Evolutionary conservation across 2,329 filamentous ascomycete species (phyloP).

Genomic region (Stemphylium vesicarium): DNA sequence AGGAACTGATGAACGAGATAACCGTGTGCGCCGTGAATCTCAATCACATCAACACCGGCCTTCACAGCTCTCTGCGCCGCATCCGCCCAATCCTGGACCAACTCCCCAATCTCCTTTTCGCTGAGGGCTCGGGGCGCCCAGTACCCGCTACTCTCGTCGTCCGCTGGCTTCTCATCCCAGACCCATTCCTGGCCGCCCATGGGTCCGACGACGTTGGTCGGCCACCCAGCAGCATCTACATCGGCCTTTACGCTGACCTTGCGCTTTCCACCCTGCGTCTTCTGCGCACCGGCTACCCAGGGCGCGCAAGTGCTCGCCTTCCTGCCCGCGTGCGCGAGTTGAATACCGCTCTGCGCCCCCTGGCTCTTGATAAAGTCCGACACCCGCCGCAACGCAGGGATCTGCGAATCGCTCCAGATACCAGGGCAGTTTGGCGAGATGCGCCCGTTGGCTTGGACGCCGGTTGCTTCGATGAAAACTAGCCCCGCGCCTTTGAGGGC

Average conservation of each 20-base stretch:
- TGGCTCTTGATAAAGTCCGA: constrained; percentile 47
- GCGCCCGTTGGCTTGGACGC: constrained; percentile 44
- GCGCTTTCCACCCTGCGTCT: constrained; percentile 25
- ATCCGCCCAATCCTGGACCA: constrained; percentile 49
- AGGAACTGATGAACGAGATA: constrained; percentile 54
- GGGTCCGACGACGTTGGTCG: constrained; percentile 43
- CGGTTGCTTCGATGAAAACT: constrained; percentile 48
- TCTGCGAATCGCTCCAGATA: constrained; percentile 47
- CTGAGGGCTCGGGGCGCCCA: constrained; percentile 48
- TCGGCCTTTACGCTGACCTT: constrained; percentile 39
- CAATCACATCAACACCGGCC: constrained; percentile 47
- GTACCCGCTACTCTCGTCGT: constrained; percentile 42
- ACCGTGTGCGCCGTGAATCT: constrained; percentile 55
- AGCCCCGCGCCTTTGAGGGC: constrained; percentile 47
- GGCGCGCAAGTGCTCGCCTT: constrained; percentile 44
- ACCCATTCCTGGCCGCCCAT: constrained; percentile 48
- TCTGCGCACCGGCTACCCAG: constrained; percentile 34
- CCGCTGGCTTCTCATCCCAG: constrained; percentile 47
- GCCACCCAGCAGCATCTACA: constrained; percentile 44
- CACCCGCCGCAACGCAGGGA: constrained; percentile 40
- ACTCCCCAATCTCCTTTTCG: constrained; percentile 47
- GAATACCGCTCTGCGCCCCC: constrained; percentile 40
- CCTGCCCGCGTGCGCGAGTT: constrained; percentile 46
- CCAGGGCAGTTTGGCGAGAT: constrained; percentile 48
- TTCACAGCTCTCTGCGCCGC: constrained; percentile 47